Base-by-base conservation (phyloP, 768 basidiomycete genomes). In the Leccinum uliginosum region DNA sequence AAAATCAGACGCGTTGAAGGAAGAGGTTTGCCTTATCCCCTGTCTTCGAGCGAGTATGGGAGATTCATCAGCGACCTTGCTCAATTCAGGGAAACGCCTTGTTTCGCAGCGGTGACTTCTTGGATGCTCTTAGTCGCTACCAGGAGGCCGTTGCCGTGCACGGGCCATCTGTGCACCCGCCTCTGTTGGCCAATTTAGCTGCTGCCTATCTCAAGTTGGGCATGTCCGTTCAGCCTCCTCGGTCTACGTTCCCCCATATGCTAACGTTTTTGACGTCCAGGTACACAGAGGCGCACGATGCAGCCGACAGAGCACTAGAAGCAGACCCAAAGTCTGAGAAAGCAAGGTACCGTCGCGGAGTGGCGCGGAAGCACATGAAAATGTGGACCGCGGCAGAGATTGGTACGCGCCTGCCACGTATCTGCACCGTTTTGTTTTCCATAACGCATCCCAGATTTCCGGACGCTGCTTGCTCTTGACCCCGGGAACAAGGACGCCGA, bases 61-160 rank as follows among this genome's bases (percentile, higher is more conserved):
- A 40, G n/a, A 40, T 40, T n/a, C n/a, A 40, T 7, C 5, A 38
- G 4, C n/a, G n/a, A 38, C 9, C 1, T 10, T n/a, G 38, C 9
- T n/a, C n/a, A 40, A 40, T n/a, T 0, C 10, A 82, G 80, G 81
- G 82, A 8, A 81, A 81, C 46, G 53, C 60, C 11, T 65, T 73
- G 12, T 81, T 78, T 72, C 73, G 68, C 38, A 51, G 64, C 5
- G 74, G 71, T 2, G 57, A 75, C 48, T 78, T 71, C 62, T 60
- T 56, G 1, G 69, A 73, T 10, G 77, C 79, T 1, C 68, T 78
- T 3, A 67, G 71, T 1, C 69, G 70, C 49, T 83, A 81, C 61
- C 71, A 72, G 27, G 65, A 60, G 2, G 80, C 80, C 0, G 70
- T 75, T 2, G 35, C 65, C 2, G 63, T 72, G 19, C 74, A 79